phyloP scores from a whole-genome alignment of 495 filamentous ascomycete genomes.

The Tetracladium marchalianum region DNA sequence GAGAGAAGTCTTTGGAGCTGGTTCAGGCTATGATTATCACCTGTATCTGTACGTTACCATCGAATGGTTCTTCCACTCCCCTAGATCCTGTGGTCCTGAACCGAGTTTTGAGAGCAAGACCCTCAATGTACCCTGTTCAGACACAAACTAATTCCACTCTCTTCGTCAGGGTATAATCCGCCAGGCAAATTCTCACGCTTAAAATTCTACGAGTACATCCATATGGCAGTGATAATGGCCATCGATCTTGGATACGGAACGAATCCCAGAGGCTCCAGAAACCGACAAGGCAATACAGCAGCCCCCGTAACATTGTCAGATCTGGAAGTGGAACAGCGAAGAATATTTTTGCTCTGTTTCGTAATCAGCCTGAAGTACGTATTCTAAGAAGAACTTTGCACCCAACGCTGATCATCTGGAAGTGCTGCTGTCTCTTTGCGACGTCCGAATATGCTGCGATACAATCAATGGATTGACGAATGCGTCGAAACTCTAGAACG shows the following conservation, averaged over 20 bases:
- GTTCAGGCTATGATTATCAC: slow-evolving; percentile 40
- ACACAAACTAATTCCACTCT: too few species aligned
- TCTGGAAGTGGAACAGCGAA: slow-evolving; percentile 30
- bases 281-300: slow-evolving; percentile 24
- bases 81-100: too few species aligned
- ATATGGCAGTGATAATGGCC: slow-evolving; percentile 45
- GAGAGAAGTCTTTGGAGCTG: slow-evolving; percentile 43
- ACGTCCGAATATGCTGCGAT: slow-evolving; percentile 39
- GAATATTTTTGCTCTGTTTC: slow-evolving; percentile 38
- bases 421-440: slow-evolving; percentile 19
- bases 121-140: too few species aligned
- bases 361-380: slow-evolving; percentile 21
- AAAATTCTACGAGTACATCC: slow-evolving; percentile 45
- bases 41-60: slow-evolving; percentile 7
- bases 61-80: too few species aligned
- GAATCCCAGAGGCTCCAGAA: slow-evolving; percentile 20
- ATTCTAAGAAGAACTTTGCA: too few species aligned
- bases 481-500: slow-evolving; percentile 31
- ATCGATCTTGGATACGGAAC: slow-evolving; percentile 37
- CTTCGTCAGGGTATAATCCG: slow-evolving; percentile 36
- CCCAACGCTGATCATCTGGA: too few species aligned
- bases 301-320: slow-evolving; percentile 22
- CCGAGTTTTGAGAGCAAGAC: too few species aligned
- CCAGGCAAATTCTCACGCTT: slow-evolving; percentile 34
- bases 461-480: slow-evolving; percentile 37